These are phyloP conservation scores for Hygrophorus pudorinus DNA, from an alignment of 768 basidiomycete species.

Conservation along the genomic window DNA sequence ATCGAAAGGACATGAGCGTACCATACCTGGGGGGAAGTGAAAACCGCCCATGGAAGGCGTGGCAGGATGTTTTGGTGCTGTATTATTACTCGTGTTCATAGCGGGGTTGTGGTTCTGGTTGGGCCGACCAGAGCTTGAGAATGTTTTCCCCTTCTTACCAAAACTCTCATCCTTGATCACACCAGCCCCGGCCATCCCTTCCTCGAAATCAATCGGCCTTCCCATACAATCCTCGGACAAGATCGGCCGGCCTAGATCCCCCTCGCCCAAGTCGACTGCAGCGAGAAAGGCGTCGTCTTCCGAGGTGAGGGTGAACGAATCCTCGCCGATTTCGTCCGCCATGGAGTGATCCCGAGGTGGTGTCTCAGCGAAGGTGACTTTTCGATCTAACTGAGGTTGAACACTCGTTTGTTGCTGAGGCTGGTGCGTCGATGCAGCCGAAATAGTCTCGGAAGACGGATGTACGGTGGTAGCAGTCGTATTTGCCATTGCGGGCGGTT, in stretches of 20 bases:
- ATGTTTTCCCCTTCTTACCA: slow-evolving; percentile 1
- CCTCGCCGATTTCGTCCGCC: slow-evolving; percentile 16
- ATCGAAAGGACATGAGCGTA: slow-evolving; percentile 14
- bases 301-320: slow-evolving; percentile 43
- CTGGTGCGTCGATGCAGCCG: too few species aligned
- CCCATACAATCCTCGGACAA: slow-evolving; percentile 34
- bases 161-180: slow-evolving; percentile 13
- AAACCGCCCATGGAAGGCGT: slow-evolving; percentile 39
- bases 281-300: slow-evolving; percentile 64
- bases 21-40: slow-evolving; percentile 37
- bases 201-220: slow-evolving; percentile 34
- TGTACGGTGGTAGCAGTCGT: neutral
- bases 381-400: neutral
- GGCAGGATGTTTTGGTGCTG: slow-evolving; percentile 13
- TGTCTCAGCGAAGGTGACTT: too few species aligned
- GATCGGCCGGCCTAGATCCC: slow-evolving; percentile 33
- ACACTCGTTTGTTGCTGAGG: too few species aligned
- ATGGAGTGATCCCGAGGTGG: neutral
- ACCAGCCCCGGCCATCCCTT: slow-evolving; percentile 20
- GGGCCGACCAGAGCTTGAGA: slow-evolving; percentile 1
- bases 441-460: too few species aligned
- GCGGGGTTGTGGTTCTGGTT: slow-evolving; percentile 13
- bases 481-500: neutral
- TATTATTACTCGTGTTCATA: neutral
- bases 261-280: slow-evolving; percentile 39